Percentiles rank a stretch among this genome's conserved stretches.
Evolutionary conservation across 306 rosid genomes (phyloP).

Genomic region (Sicyos baderoa): DNA sequence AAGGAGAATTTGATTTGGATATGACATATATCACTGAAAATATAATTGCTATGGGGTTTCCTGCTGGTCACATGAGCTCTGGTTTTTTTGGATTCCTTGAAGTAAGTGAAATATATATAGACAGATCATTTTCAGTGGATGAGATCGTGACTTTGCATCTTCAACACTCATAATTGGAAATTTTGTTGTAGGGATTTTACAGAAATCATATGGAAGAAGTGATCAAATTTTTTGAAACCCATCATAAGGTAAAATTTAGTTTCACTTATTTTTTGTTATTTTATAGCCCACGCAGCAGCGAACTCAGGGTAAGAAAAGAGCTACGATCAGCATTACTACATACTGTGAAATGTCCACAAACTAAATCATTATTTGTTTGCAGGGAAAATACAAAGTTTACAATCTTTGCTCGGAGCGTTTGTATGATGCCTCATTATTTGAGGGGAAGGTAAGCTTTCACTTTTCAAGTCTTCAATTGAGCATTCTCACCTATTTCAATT

Average conservation of each 20-base stretch:
- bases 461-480: conserved; percentile 2
- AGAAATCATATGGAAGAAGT: conserved; percentile 98
- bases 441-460: conserved; percentile 68
- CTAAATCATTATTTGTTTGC: conserved; percentile 24
- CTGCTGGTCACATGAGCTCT: conserved; percentile 84
- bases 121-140: conserved; percentile 9
- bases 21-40: conserved; percentile 86
- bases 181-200: conserved; percentile 72
- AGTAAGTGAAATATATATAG: conserved; percentile 34
- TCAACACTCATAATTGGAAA: conserved; percentile 18
- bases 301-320: background rate
- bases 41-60: conserved; percentile 91
- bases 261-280: conserved; percentile 11
- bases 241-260: conserved; percentile 56
- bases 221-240: conserved; percentile 68
- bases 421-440: conserved; percentile 82
- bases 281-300: background rate
- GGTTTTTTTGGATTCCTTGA: conserved; percentile 82
- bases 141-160: conserved; percentile 22
- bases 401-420: conserved; percentile 96
- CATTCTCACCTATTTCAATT: background rate
- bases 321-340: background rate
- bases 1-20: conserved; percentile 84
- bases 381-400: conserved; percentile 94
- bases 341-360: background rate